phyloP scores from a whole-genome alignment of 1,284 basidiomycete species.

The Cutaneotrichosporon mucoides region DNA sequence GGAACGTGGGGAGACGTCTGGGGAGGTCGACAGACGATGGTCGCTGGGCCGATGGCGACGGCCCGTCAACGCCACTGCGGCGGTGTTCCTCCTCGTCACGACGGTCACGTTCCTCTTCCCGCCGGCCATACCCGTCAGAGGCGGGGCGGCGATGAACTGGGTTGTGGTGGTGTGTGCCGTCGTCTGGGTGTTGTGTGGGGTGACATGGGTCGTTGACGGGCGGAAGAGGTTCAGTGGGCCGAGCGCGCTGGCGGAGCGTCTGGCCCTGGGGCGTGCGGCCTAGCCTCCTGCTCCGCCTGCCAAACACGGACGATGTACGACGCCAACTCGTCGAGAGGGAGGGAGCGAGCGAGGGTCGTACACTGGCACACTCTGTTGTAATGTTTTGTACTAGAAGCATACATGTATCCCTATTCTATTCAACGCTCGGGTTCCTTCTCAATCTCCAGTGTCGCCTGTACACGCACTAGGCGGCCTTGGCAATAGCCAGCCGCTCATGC shows the following conservation, averaged over 20 bases:
- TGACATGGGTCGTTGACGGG: conserved; percentile 46
- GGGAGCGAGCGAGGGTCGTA: no score
- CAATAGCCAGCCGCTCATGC: conserved; percentile 13
- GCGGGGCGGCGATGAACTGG: conserved; percentile 51
- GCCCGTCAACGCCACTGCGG: conserved; percentile 39
- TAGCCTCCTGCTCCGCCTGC: no score
- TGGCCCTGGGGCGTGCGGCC: neutral
- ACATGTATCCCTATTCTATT: no score
- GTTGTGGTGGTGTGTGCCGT: conserved; percentile 42
- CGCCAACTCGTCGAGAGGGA: no score
- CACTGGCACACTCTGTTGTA: no score
- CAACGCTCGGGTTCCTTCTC: no score
- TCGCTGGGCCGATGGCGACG: conserved; percentile 37
- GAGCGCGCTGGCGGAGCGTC: conserved; percentile 33
- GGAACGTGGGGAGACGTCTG: no score
- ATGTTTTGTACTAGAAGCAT: no score
- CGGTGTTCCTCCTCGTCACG: conserved; percentile 50
- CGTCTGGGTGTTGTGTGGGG: conserved; percentile 34
- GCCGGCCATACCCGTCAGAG: conserved; percentile 46
- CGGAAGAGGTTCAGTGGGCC: conserved; percentile 47
- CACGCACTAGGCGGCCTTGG: neutral
- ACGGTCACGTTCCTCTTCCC: conserved; percentile 54
- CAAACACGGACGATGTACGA: no score
- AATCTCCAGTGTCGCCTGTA: no score
- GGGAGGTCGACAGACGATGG: conserved; percentile 21